Base-by-base conservation (phyloP, 176 grass and related monocot genomes). In the Triticum timopheevii region DNA sequence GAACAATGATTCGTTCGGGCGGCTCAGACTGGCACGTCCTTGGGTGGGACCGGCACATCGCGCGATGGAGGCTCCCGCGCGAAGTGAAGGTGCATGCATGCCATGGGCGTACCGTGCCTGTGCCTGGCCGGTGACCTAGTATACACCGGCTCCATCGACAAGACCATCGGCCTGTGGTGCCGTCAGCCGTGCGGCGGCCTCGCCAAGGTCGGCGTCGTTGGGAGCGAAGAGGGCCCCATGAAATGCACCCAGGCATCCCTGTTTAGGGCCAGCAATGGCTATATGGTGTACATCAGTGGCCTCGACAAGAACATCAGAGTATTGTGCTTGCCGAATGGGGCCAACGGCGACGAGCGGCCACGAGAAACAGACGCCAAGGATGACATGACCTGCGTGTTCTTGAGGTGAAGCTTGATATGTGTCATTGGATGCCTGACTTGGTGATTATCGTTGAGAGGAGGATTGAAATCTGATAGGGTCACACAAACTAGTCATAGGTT, bases 31-130 rank as follows among this genome's bases (percentile, higher is more conserved):
- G 96, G 2, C 88, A 90, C 45, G 65, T 98, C 8, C 76, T 87
- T 33, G 76, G 25, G 0, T 42, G 40, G 40, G 40, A 42, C 40
- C 10, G 10, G 10, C 40, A 42, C 40, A 42, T 42, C 10, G 10
- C 10, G 2, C 2, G 10, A 0, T 42, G 0, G 40, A 42, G 40
- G 40, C 40, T 42, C 40, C 2, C 10, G 40, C 96, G 86, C 62
- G 90, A 98, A n/a, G 76, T 98, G 7, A 94, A 80, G 86, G 92
- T 85, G 35, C 92, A 98, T n/a, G 82, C 63, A 98, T n/a, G 82
- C 63, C 61, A 92, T 42, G 40, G 40, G 40, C 40, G 2, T 40
- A 40, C 2, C 2, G 0, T 40, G 39, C 39, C 0, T 40, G 39
- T 40, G 39, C 39, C 3, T 80, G 19, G 82, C 52, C 70, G 90